Evolutionary conservation across 139 green algal species (phyloP).

Genomic region (Tetraselmis striata): DNA sequence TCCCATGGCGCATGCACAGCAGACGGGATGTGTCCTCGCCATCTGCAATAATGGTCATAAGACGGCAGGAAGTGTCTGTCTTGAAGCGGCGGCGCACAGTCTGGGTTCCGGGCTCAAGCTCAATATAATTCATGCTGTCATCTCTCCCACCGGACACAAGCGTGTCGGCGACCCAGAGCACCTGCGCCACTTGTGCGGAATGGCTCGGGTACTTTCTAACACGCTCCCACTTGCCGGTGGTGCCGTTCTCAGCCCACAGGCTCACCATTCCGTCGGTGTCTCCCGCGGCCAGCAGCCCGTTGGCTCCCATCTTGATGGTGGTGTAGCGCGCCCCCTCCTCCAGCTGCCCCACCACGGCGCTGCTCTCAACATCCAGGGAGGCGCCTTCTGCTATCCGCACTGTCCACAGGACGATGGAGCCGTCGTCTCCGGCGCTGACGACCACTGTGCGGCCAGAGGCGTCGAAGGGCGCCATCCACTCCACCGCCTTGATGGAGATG

Average conservation of each 20-base stretch:
- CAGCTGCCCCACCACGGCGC: not conserved
- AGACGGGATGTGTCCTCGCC: not conserved
- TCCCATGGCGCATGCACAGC: not conserved
- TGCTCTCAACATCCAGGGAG: not conserved
- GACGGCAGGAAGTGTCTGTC: not conserved
- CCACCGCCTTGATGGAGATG: not conserved
- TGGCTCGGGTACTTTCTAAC: too few species aligned
- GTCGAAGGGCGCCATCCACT: not conserved
- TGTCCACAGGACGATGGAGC: not conserved
- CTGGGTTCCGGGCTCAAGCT: not conserved
- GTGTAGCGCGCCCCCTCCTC: not conserved
- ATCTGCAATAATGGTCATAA: not conserved
- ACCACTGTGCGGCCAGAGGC: not conserved
- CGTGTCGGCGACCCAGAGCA: not conserved
- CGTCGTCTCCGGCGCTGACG: not conserved
- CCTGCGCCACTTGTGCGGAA: not conserved
- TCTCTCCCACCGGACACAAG: not conserved
- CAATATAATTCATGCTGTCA: not conserved
- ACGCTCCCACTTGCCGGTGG: not conserved
- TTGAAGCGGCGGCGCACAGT: not conserved
- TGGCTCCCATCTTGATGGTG: not conserved
- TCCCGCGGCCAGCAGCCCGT: not conserved
- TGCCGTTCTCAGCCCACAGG: not conserved
- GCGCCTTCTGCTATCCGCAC: not conserved
- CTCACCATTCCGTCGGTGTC: not conserved